A percentile compares a stretch with the other conserved stretches of the same genome.
These are phyloP conservation scores for Garcia nutans DNA, from an alignment of 345 rosid species.

Conservation along the genomic window DNA sequence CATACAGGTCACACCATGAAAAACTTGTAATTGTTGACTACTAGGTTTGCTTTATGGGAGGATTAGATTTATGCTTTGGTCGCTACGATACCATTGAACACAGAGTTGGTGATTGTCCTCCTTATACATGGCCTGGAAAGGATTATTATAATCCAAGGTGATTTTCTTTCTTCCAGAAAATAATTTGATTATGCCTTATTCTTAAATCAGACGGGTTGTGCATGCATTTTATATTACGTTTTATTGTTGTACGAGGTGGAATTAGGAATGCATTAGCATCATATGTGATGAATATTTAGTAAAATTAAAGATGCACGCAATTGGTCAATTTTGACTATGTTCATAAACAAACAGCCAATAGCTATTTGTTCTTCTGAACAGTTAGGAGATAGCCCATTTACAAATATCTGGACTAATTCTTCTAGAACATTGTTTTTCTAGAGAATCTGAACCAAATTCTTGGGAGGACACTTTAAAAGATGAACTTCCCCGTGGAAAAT, in stretches of 20 bases:
- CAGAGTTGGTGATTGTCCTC: conserved; percentile 66
- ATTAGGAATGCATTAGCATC: background rate
- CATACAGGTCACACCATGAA: conserved; percentile 90
- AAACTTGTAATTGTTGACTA: conserved; percentile 84
- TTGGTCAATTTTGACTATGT: background rate
- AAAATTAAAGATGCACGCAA: background rate
- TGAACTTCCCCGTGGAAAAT: conserved; percentile 66
- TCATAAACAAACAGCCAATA: background rate
- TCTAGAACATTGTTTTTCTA: conserved; percentile 27
- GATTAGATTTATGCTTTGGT: conserved; percentile 89
- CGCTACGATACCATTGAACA: conserved; percentile 81
- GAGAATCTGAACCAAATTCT: conserved; percentile 96
- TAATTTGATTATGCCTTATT: background rate
- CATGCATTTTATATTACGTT: background rate
- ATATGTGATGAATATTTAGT: background rate
- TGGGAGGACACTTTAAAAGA: conserved; percentile 92
- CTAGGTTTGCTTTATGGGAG: conserved; percentile 84
- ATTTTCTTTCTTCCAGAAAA: background rate
- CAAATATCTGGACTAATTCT: background rate
- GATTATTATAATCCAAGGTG: conserved; percentile 96
- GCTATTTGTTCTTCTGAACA: background rate
- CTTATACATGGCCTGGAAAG: conserved; percentile 83
- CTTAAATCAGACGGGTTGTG: background rate
- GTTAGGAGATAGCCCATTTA: background rate
- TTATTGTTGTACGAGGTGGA: background rate